A percentile compares a stretch with the other conserved stretches of the same genome.
Evolutionary conservation across 1,139 yeast genomes (phyloP).

Genomic region (Pneumocystis carinii): DNA sequence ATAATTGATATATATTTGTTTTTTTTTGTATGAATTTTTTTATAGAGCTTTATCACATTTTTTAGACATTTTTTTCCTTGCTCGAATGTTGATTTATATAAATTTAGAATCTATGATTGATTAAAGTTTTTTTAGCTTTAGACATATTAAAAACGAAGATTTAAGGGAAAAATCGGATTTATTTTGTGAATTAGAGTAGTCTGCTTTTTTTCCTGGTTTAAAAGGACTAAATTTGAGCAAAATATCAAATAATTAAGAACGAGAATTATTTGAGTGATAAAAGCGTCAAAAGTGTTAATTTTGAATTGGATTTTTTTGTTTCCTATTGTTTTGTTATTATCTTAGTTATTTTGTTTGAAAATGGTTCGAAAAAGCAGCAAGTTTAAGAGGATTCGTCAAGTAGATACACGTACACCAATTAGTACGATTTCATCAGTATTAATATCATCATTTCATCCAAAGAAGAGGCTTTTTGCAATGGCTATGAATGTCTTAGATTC

Average conservation of each 20-base stretch:
- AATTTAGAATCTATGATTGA: too few species aligned
- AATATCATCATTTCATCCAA: constrained; percentile 34
- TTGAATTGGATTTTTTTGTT: background rate
- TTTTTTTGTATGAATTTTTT: too few species aligned
- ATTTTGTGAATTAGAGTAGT: too few species aligned
- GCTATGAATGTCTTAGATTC: constrained; percentile 58
- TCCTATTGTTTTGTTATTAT: background rate
- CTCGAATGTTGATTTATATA: too few species aligned
- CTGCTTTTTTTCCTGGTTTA: background rate
- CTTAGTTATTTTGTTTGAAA: background rate
- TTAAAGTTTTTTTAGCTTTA: too few species aligned
- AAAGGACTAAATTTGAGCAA: background rate
- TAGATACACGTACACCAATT: constrained; percentile 1
- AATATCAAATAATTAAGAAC: background rate
- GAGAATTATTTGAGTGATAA: background rate
- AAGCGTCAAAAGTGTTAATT: too few species aligned
- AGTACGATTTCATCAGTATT: constrained; percentile 7
- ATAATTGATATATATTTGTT: too few species aligned
- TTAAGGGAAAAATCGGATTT: too few species aligned
- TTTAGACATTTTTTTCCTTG: too few species aligned
- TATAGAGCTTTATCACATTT: too few species aligned
- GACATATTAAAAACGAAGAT: too few species aligned
- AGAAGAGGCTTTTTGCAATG: constrained; percentile 48
- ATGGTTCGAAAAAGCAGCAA: background rate
- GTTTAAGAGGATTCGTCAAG: background rate